phyloP scores from a whole-genome alignment of 176 grass and related monocot species.

The Carex myosuroides region DNA sequence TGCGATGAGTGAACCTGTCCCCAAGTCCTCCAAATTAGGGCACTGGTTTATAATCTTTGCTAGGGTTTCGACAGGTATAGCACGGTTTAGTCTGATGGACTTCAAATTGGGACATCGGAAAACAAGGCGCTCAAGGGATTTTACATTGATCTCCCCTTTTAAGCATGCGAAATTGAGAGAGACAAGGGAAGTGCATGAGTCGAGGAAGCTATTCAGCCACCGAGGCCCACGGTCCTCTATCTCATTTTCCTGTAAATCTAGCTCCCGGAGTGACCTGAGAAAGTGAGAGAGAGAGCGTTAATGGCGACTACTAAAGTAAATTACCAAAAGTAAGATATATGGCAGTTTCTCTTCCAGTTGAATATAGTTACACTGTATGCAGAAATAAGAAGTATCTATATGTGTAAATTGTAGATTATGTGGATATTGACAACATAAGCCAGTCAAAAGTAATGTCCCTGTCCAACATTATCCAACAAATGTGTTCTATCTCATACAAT shows the following conservation, averaged over 20 bases:
- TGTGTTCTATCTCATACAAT: neutral
- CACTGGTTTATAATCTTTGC: constrained; percentile 40
- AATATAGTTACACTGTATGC: neutral
- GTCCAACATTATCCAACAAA: neutral
- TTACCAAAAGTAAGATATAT: neutral
- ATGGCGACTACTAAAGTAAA: neutral
- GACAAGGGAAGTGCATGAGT: constrained; percentile 51
- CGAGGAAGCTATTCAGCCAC: constrained; percentile 62
- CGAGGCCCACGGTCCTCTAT: constrained; percentile 36
- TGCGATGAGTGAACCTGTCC: constrained; percentile 45
- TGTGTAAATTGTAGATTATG: neutral
- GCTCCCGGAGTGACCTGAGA: constrained; percentile 54
- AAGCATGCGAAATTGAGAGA: constrained; percentile 78
- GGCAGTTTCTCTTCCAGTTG: neutral
- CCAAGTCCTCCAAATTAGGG: constrained; percentile 56
- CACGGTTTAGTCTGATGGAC: constrained; percentile 52
- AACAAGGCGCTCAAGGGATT: constrained; percentile 50
- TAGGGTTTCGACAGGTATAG: constrained; percentile 46
- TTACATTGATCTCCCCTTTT: constrained; percentile 46
- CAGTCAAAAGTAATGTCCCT: neutral
- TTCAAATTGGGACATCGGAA: constrained; percentile 55
- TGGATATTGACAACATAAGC: neutral
- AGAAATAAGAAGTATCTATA: neutral
- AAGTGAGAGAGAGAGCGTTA: neutral
- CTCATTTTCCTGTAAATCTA: constrained; percentile 63